Conservation (phyloP, 176 grass and related monocot genomes). For the Zoysia japonica region DNA sequence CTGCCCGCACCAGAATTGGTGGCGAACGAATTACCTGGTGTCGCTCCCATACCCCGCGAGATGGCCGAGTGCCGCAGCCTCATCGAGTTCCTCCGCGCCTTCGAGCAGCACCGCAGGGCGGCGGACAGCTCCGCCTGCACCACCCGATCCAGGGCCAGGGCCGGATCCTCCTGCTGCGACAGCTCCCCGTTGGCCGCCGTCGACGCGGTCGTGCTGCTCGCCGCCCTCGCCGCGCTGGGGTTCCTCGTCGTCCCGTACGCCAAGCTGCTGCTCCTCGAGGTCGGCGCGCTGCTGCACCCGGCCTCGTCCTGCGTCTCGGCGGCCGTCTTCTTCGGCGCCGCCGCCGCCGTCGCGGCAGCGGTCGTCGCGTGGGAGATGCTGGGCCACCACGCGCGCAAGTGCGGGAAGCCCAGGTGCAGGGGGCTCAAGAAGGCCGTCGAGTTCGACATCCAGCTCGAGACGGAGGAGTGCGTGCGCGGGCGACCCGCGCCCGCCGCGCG, state of each 20-base stretch:
- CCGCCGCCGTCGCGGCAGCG: conserved; percentile 37
- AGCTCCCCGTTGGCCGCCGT: conserved; percentile 62
- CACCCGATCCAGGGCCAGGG: conserved; percentile 41
- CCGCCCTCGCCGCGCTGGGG: conserved; percentile 63
- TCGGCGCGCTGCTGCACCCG: conserved; percentile 50
- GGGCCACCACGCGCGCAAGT: conserved; percentile 81
- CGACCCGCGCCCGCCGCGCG: conserved; percentile 40
- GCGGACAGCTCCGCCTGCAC: conserved; percentile 44
- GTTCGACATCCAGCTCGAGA: conserved; percentile 96
- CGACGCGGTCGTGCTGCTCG: conserved; percentile 69
- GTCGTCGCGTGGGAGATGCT: conserved; percentile 65
- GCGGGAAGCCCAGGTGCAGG: conserved; percentile 85
- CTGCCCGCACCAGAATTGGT: neutral
- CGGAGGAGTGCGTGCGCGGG: conserved; percentile 92
- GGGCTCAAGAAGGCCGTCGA: conserved; percentile 86
- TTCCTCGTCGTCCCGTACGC: conserved; percentile 66
- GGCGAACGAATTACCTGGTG: neutral
- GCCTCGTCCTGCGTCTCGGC: conserved; percentile 50
- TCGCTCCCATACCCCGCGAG: neutral
- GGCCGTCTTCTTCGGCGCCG: conserved; percentile 57
- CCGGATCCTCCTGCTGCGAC: conserved; percentile 52
- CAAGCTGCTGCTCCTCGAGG: conserved; percentile 39
- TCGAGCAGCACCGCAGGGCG: conserved; percentile 82
- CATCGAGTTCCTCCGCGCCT: conserved; percentile 93
- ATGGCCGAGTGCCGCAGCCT: conserved; percentile 98